phyloP scores from a whole-genome alignment of 2,329 filamentous ascomycete species.

The Pyricularia sp. region DNA sequence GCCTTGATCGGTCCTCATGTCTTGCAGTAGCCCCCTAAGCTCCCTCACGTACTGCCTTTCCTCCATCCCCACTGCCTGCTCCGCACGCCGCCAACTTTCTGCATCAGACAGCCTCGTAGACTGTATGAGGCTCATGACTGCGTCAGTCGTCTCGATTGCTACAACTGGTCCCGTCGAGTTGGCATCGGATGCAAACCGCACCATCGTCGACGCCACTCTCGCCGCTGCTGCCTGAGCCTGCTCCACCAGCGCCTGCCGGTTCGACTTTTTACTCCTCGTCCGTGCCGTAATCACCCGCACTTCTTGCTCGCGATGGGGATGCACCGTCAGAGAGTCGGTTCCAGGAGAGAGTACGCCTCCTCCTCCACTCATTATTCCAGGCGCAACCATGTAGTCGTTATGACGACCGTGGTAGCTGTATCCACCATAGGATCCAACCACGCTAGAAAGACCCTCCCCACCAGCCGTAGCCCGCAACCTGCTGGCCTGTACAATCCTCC shows the following conservation, averaged over 20 bases:
- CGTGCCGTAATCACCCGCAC: conserved; percentile 79
- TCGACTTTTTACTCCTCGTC: conserved; percentile 84
- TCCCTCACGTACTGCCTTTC: conserved; percentile 79
- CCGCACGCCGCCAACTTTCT: conserved; percentile 75
- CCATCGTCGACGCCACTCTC: conserved; percentile 59
- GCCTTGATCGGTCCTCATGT: conserved; percentile 47
- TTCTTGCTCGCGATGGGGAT: conserved; percentile 41
- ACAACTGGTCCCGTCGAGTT: conserved; percentile 61
- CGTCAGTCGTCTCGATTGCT: conserved; percentile 81
- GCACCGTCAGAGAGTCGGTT: conserved; percentile 3
- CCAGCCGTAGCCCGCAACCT: background rate
- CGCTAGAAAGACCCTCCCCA: background rate
- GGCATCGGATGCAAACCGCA: conserved; percentile 18
- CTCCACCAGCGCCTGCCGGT: conserved; percentile 77
- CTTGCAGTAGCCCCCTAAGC: conserved; percentile 65
- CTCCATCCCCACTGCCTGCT: conserved; percentile 65
- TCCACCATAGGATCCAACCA: conserved; percentile 9
- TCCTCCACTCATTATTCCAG: background rate
- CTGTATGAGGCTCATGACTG: conserved; percentile 67
- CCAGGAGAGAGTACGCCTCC: background rate
- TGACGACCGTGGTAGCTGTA: background rate
- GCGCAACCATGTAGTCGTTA: background rate
- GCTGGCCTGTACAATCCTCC: conserved; percentile 6
- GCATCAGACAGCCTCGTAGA: conserved; percentile 67
- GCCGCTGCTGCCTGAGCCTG: conserved; percentile 54